Conservation (phyloP, 768 basidiomycete genomes). For the Kwoniella botswanensis region DNA sequence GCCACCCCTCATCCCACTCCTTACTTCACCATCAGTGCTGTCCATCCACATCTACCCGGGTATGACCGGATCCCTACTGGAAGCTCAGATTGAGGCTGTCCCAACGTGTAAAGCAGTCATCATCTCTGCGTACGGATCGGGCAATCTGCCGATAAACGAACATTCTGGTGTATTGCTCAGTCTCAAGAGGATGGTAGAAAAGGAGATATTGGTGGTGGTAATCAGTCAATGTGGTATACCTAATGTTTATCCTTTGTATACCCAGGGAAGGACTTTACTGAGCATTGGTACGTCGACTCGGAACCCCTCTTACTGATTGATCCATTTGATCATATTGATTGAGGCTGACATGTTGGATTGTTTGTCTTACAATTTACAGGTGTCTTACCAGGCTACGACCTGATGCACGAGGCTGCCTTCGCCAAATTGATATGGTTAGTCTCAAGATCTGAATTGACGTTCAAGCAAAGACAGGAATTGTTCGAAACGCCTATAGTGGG, state of each 20-base stretch:
- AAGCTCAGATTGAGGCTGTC: constrained; percentile 45
- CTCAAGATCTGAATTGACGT: constrained; percentile 43
- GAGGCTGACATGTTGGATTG: not conserved
- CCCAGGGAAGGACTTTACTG: constrained; percentile 46
- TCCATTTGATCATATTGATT: not conserved
- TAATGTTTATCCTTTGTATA: constrained; percentile 51
- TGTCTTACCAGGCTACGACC: constrained; percentile 50
- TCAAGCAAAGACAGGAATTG: constrained; percentile 44
- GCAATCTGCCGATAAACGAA: constrained; percentile 47
- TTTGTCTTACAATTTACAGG: constrained; percentile 16
- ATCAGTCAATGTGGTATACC: constrained; percentile 52
- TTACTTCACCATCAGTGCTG: constrained; percentile 41
- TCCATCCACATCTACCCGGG: constrained; percentile 48
- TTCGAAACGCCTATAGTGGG: constrained; percentile 45
- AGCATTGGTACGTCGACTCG: constrained; percentile 31
- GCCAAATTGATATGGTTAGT: constrained; percentile 53
- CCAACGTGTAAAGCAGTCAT: constrained; percentile 49
- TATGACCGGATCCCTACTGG: constrained; percentile 46
- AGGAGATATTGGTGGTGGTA: constrained; percentile 50
- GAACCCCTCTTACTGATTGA: not conserved
- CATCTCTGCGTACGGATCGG: constrained; percentile 46
- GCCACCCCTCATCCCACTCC: constrained; percentile 35
- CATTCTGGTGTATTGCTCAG: constrained; percentile 36
- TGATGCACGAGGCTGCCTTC: constrained; percentile 54
- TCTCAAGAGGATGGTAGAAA: constrained; percentile 40